Evolutionary conservation across 306 rosid species (phyloP).

Genomic region (Notholithocarpus densiflorus): DNA sequence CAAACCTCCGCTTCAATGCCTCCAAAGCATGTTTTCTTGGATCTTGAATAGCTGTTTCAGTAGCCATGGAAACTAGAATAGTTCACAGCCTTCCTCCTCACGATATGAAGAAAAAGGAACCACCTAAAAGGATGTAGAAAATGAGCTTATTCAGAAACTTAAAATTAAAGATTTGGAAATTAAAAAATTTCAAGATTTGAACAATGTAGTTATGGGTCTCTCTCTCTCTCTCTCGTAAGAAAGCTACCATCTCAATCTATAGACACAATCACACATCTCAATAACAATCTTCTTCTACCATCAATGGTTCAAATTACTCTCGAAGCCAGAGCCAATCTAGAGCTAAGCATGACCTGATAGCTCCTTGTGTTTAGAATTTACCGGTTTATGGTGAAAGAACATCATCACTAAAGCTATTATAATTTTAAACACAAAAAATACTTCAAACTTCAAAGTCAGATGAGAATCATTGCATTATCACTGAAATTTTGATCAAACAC

Average conservation of each 20-base stretch:
- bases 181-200: neutral
- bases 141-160: neutral
- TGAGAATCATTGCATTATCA: too few species aligned
- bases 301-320: neutral
- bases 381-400: neutral
- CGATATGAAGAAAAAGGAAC: neutral
- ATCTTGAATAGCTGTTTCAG: slow-evolving; percentile 31
- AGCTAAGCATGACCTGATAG: neutral
- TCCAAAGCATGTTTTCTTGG: slow-evolving; percentile 66
- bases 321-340: neutral
- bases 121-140: neutral
- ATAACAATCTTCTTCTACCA: neutral
- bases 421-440: neutral
- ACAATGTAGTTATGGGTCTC: neutral
- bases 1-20: slow-evolving; percentile 76
- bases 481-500: too few species aligned
- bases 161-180: neutral
- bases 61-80: slow-evolving; percentile 43
- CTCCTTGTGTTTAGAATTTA: neutral
- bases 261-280: neutral
- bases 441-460: too few species aligned
- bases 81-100: neutral
- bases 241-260: neutral
- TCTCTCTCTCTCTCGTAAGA: neutral
- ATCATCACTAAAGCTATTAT: neutral